Base-by-base conservation (phyloP, 1,284 basidiomycete genomes). In the Ustilago trichophora region DNA sequence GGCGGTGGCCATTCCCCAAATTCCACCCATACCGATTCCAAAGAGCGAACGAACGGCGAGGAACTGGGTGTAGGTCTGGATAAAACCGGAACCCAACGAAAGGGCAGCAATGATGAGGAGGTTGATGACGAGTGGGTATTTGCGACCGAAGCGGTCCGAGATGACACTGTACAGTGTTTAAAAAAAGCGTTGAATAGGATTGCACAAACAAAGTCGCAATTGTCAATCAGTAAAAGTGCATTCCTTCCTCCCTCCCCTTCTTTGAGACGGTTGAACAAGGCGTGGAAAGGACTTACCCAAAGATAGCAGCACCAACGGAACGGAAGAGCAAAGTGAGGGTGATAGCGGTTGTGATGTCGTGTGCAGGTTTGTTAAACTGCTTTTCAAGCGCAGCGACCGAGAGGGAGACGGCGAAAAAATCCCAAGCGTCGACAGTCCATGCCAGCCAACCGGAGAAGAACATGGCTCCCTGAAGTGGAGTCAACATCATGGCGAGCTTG, bases 271-370 rank as follows among this genome's bases (percentile, higher is more conserved):
- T n/a, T n/a, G n/a, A n/a, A n/a, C n/a, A n/a, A n/a, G n/a, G n/a
- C n/a, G n/a, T n/a, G n/a, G n/a, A n/a, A n/a, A n/a, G n/a, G n/a
- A n/a, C 59, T 26, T 50, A 63, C 31, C 77, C 86, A 68, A 96
- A 95, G 68, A 93, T 83, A 58, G 92, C 87, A 26, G 93, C 93
- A 21, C 94, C 95, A 26, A 87, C 83, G 1, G 91, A 90, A 47
- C 95, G 88, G 85, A 96, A 92, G 26, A 98, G 87, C 1, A 97
- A 85, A 0, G 94, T 97, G 42, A 98, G 86, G 3, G 94, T 98
- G 79, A 98, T 93, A 7, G 92, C 87, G 8, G 75, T 76, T n/a
- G 75, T 77, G 43, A 78, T 66, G 45, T 69, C 46, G 37, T 59
- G 50, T 0, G 58, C 21, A 11, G 45, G 24, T 10, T 34, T 50